Evolutionary conservation across 2,329 filamentous ascomycete genomes (phyloP), one percentile per base, ranked within the genome.

Genomic region (Penicillium sp.): DNA sequence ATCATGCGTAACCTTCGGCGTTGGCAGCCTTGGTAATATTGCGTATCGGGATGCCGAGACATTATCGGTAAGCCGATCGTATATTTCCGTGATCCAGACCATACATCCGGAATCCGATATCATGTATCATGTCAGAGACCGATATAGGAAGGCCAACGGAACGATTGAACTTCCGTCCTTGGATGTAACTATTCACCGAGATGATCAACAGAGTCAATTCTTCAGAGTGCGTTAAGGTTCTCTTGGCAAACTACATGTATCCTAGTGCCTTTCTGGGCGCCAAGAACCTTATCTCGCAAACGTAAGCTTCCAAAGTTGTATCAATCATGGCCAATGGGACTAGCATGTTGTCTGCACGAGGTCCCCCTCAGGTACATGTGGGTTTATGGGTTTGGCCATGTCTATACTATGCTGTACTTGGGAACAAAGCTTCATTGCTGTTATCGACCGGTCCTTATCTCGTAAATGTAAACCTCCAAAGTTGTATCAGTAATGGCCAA

Each of bases 1-100:
- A 65, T 70, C 36, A 65, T 73, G n/a, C 4, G 4, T 21, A 21
- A 40, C 5, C 10, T 21, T 21, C 2, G n/a, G n/a, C 4, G 8
- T 38, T 38, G 9, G 8, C 36, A 39, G 9, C n/a, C 8, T 39
- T 39, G 36, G n/a, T 15, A 34, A 34, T 16, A 34, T 34, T 7
- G 4, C 0, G 31, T 6, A 34, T 34, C 33, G 33, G 33, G 2
- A 34, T 34, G 6, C 33, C 33, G 33, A 16, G 13, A 16, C 6
- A 15, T 8, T 16, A 7, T 16, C 33, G 33, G 33, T 2, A 34
- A 34, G 33, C 33, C 33, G 15, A 34, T 34, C 0, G 1, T 15
- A 16, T 34, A 34, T 13, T 3, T 33, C 31, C 5, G 11, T 15
- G 11, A 15, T 15, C 11, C 31, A 4, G 31, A 15, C 11, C 31